A percentile compares a stretch with the other conserved stretches of the same genome.
phyloP scores from a whole-genome alignment of 768 basidiomycete genomes.

The Tulasnella sp. region DNA sequence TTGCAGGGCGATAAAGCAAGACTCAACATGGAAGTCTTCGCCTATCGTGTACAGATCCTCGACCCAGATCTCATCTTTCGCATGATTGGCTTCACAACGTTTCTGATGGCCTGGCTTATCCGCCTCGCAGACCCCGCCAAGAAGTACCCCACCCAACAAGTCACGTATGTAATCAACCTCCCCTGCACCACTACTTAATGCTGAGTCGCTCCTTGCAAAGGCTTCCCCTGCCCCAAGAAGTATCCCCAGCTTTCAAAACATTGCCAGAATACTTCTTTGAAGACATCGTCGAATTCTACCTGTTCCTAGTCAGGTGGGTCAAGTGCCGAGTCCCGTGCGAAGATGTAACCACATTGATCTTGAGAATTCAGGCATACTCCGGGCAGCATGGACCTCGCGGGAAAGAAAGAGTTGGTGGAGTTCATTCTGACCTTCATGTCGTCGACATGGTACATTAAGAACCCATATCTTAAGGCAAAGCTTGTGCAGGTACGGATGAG shows the following conservation, averaged over 20 bases:
- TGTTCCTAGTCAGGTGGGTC: conserved; percentile 69
- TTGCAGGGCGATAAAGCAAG: conserved; percentile 55
- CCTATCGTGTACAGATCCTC: conserved; percentile 74
- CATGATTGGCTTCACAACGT: conserved; percentile 73
- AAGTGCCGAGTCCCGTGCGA: background rate
- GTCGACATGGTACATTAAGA: conserved; percentile 97
- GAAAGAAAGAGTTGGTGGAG: conserved; percentile 75
- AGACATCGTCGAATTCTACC: conserved; percentile 81
- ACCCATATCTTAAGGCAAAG: conserved; percentile 93
- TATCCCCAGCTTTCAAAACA: conserved; percentile 73
- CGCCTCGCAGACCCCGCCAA: conserved; percentile 76
- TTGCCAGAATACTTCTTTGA: conserved; percentile 92
- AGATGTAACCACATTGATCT: background rate
- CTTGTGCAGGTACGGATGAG: conserved; percentile 65
- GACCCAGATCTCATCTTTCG: conserved; percentile 77
- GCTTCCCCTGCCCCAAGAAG: conserved; percentile 73
- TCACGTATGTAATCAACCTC: conserved; percentile 41
- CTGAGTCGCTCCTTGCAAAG: conserved; percentile 30
- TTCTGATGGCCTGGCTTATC: conserved; percentile 89
- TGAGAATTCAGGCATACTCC: conserved; percentile 44
- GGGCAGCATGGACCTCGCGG: conserved; percentile 69
- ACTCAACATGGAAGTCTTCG: conserved; percentile 58
- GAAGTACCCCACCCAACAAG: conserved; percentile 55
- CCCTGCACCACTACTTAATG: background rate
- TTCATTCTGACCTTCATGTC: conserved; percentile 86